Conservation (phyloP, 805 yeast genomes). For the Saccharomycopsis sp. region DNA sequence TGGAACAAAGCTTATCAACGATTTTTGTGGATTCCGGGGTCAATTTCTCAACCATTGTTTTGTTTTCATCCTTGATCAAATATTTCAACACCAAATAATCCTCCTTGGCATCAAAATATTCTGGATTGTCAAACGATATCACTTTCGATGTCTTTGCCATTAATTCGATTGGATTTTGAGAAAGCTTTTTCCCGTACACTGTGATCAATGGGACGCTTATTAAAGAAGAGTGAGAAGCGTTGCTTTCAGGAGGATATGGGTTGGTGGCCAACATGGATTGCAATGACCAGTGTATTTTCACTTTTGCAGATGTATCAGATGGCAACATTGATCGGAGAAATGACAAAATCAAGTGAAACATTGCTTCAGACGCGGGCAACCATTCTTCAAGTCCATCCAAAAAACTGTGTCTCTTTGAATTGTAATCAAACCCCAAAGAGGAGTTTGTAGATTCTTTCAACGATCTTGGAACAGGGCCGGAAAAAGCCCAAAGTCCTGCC, state of each 20-base stretch:
- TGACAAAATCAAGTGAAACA: slow-evolving; percentile 69
- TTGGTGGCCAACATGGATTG: slow-evolving; percentile 56
- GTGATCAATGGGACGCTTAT: slow-evolving; percentile 44
- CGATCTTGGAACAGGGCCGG: slow-evolving; percentile 25
- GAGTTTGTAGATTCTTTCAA: slow-evolving; percentile 22
- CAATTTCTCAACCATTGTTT: slow-evolving; percentile 51
- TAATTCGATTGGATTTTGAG: slow-evolving; percentile 47
- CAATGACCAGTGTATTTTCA: slow-evolving; percentile 55
- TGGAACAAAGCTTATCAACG: slow-evolving; percentile 30
- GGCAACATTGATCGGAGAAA: slow-evolving; percentile 71
- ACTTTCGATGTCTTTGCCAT: slow-evolving; percentile 49
- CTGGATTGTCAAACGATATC: slow-evolving; percentile 60
- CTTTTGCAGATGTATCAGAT: slow-evolving; percentile 41
- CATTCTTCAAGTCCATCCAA: slow-evolving; percentile 66
- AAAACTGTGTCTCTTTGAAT: slow-evolving; percentile 30
- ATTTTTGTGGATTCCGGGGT: slow-evolving; percentile 67
- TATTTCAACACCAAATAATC: slow-evolving; percentile 69
- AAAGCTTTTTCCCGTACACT: slow-evolving; percentile 33
- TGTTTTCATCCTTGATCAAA: slow-evolving; percentile 48
- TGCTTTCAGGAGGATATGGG: slow-evolving; percentile 61
- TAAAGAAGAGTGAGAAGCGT: slow-evolving; percentile 35
- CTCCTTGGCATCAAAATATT: slow-evolving; percentile 62
- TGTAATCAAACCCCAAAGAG: slow-evolving; percentile 22
- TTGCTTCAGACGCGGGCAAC: slow-evolving; percentile 77
- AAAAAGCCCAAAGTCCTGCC: slow-evolving; percentile 87